A percentile compares a stretch with the other conserved stretches of the same genome.
Conservation (phyloP, 1,139 yeast species). For the Candida frijolesensis region DNA sequence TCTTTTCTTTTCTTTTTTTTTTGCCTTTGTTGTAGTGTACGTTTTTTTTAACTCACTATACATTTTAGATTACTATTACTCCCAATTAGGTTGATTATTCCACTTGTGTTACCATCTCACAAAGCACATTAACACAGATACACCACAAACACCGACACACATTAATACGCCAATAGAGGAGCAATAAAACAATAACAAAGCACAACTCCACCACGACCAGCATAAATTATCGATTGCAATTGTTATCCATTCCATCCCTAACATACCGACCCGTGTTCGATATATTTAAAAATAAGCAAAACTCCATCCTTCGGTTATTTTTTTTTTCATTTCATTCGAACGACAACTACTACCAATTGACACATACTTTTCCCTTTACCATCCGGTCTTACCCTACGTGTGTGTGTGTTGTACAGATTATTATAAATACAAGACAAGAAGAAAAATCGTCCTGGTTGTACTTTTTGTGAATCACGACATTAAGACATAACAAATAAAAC, state of each 20-base stretch:
- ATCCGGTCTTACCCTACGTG: neutral
- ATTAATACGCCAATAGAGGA: neutral
- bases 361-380: neutral
- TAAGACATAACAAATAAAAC: conserved; percentile 1
- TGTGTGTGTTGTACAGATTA: neutral
- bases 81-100: neutral
- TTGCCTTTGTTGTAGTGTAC: neutral
- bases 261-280: too few relatives aligned
- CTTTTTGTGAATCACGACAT: conserved; percentile 3
- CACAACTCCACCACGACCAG: too few relatives aligned
- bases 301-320: neutral
- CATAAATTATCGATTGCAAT: neutral
- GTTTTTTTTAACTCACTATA: neutral
- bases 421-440: neutral
- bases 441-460: neutral
- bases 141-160: neutral
- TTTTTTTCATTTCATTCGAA: neutral
- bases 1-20: neutral
- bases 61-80: neutral
- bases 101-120: neutral
- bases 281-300: too few relatives aligned
- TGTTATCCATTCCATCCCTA: neutral
- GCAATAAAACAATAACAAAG: neutral
- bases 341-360: neutral
- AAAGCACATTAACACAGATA: too few relatives aligned